phyloP scores from a whole-genome alignment of 495 filamentous ascomycete genomes.

The Lepraria neglecta region DNA sequence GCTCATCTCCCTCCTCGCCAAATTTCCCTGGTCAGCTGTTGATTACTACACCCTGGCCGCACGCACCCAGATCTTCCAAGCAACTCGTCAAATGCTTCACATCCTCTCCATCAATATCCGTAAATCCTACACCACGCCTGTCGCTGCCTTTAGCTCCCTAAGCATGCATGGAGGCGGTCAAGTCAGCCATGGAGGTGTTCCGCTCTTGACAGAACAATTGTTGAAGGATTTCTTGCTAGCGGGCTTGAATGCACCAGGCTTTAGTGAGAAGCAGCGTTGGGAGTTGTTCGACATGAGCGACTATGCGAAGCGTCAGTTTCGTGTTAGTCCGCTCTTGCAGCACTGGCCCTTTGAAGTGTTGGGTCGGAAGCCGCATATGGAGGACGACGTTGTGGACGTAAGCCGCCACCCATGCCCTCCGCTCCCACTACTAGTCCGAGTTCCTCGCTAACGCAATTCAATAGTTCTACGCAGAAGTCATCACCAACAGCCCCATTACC shows the following conservation, averaged over 20 bases:
- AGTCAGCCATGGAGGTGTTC: not conserved
- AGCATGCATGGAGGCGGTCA: not conserved
- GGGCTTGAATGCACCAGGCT: constrained; percentile 56
- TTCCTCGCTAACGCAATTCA: not conserved
- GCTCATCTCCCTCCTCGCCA: constrained; percentile 66
- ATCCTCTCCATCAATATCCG: constrained; percentile 38
- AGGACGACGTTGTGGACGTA: constrained; percentile 33
- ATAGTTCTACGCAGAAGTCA: constrained; percentile 14
- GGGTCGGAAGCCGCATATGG: constrained; percentile 30
- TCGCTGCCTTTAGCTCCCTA: not conserved
- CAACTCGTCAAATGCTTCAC: constrained; percentile 45
- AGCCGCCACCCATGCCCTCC: not conserved
- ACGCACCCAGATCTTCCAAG: constrained; percentile 51
- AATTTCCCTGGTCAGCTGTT: constrained; percentile 65
- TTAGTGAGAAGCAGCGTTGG: constrained; percentile 51
- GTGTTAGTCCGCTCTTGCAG: constrained; percentile 28
- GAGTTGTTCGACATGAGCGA: constrained; percentile 23
- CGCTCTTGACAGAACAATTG: constrained; percentile 47
- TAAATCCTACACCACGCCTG: constrained; percentile 27
- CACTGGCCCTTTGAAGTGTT: constrained; percentile 39
- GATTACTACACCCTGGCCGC: constrained; percentile 58
- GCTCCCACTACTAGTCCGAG: not conserved
- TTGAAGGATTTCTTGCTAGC: constrained; percentile 52
- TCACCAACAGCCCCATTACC: constrained; percentile 6
- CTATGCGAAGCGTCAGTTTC: constrained; percentile 19